Base-by-base conservation (phyloP, 352 stramenopile genomes). In the Pilasporangium apinafurcum region DNA sequence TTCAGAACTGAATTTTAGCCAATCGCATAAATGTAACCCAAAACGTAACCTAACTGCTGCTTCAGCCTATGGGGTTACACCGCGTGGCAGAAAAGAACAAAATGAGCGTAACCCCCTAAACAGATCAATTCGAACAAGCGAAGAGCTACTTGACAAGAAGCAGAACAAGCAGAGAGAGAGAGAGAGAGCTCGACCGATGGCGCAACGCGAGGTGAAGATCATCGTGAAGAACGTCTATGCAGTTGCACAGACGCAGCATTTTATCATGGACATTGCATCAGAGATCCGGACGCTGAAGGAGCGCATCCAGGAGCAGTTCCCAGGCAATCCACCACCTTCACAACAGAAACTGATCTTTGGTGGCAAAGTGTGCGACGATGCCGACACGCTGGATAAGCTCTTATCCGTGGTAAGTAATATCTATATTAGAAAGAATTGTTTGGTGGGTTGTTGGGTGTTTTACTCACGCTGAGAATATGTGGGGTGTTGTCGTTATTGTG, bases 271-370 rank as follows among this genome's bases (percentile, higher is more conserved):
- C 12, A 37, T 59, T 3, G 48, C 50, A 33, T 60, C 61, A 29
- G 53, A 54, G 27, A 61, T 93, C 21, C 53, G 62, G 14, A 53
- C 76, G 45, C 62, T 93, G 29, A 93, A 93, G 59, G 45, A 68
- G 27, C 61, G 59, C 26, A 51, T 93, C 20, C 56, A 65, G 41
- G 36, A 58, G 29, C 51, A 58, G 21, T 74, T 93, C 48, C 69
- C 75, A 2, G 60, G 54, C 1, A 22, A 57, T 7, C 78, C 82
- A 10, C 20, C 55, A 21, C 59, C 77, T 0, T 55, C 62, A 34
- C 52, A 75, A 37, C 82, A 93, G 58, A 87, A 89, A 35, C 68
- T 93, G 48, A 93, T 93, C 35, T 93, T 93, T 27, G 82, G 78
- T 27, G 82, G 82, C 58, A 91, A 93, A 63, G 84, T 93, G 50